These are phyloP conservation scores for Melampsora larici-populina DNA, from an alignment of 1,284 basidiomycete species.

Conservation along the genomic window DNA sequence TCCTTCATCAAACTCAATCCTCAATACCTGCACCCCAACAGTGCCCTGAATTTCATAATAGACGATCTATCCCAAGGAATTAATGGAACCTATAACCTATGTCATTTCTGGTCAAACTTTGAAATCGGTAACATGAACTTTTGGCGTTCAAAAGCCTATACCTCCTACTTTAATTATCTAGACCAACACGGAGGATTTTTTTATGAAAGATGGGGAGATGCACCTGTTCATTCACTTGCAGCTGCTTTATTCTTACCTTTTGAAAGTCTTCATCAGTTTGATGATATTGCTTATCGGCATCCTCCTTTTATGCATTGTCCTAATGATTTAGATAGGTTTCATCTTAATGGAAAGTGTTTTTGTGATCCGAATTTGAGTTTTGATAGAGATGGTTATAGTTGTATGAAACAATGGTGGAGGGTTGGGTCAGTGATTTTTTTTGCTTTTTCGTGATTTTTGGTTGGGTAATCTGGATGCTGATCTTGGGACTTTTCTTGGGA, in stretches of 20 bases:
- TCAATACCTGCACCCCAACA: background rate
- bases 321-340: constrained; percentile 45
- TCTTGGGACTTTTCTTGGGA: too few relatives aligned
- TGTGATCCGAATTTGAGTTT: constrained; percentile 47
- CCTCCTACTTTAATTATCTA: background rate
- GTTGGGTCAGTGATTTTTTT: background rate
- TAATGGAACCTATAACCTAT: constrained; percentile 16
- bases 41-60: constrained; percentile 1
- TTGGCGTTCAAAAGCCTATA: constrained; percentile 17
- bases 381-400: constrained; percentile 19
- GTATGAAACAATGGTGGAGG: constrained; percentile 15
- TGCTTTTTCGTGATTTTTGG: background rate
- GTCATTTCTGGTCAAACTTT: constrained; percentile 36
- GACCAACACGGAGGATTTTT: constrained; percentile 13
- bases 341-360: constrained; percentile 59
- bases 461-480: too few relatives aligned
- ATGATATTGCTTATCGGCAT: constrained; percentile 62
- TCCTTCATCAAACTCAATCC: constrained; percentile 6
- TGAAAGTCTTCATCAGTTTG: background rate
- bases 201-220: constrained; percentile 18
- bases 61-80: constrained; percentile 12
- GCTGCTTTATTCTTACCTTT: constrained; percentile 7
- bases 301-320: constrained; percentile 67
- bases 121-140: constrained; percentile 16
- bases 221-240: constrained; percentile 15